A percentile compares a stretch with the other conserved stretches of the same genome.
phyloP scores from a whole-genome alignment of 306 rosid genomes.

The Echinosophora koreensis region DNA sequence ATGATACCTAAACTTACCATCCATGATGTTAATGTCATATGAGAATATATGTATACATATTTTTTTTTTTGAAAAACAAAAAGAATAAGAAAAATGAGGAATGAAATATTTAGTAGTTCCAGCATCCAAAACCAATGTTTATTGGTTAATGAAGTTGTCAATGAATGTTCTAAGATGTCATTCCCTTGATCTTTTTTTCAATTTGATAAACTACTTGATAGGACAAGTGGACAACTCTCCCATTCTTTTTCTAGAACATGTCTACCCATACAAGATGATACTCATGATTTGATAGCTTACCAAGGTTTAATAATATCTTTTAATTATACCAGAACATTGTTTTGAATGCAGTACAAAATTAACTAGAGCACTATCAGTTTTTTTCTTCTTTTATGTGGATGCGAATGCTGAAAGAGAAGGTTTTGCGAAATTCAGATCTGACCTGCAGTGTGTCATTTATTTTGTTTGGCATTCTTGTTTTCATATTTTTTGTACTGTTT shows the following conservation, averaged over 20 bases:
- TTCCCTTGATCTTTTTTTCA: background rate
- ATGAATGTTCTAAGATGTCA: background rate
- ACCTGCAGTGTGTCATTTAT: constrained; percentile 4
- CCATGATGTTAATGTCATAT: no score
- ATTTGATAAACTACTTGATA: background rate
- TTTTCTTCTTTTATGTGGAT: background rate
- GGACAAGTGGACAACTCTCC: no score
- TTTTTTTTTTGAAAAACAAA: no score
- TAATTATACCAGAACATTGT: background rate
- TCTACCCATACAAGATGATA: no score
- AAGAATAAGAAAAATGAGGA: no score
- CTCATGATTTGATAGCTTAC: background rate
- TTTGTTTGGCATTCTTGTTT: constrained; percentile 26
- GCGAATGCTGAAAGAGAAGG: constrained; percentile 9
- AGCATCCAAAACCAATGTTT: background rate
- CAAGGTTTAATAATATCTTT: background rate
- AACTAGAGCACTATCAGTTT: background rate
- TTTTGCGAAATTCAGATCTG: constrained; percentile 14
- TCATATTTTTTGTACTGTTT: constrained; percentile 9
- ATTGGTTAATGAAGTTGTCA: background rate
- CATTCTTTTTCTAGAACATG: no score
- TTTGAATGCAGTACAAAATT: background rate
- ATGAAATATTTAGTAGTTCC: background rate
- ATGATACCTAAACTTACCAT: no score
- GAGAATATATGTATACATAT: no score